These are phyloP conservation scores for Populus ilicifolia DNA, from an alignment of 345 rosid species.

Conservation along the genomic window DNA sequence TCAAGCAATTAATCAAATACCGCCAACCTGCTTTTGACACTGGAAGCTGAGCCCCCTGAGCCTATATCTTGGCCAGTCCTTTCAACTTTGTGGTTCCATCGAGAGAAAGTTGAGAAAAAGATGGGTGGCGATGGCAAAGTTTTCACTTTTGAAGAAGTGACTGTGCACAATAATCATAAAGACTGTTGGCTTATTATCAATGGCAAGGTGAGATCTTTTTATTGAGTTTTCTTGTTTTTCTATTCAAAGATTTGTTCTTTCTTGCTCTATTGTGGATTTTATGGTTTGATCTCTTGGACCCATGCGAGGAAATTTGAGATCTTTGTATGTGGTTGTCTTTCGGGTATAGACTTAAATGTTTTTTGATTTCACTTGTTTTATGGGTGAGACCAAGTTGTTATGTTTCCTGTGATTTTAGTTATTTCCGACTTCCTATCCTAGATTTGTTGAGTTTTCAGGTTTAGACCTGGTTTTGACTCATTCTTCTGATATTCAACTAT, in stretches of 20 bases:
- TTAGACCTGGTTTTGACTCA: background rate
- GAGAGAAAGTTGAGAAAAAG: background rate
- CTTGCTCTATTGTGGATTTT: background rate
- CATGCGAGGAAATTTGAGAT: background rate
- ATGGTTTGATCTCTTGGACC: background rate
- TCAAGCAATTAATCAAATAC: background rate
- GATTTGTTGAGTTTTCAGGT: background rate
- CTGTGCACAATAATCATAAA: conserved; percentile 44
- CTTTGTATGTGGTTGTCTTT: background rate
- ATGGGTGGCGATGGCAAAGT: conserved; percentile 47
- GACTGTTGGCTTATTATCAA: conserved; percentile 70
- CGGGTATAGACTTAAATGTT: background rate
- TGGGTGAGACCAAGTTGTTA: background rate
- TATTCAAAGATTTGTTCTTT: background rate
- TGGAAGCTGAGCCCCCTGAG: background rate
- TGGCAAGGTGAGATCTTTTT: conserved; percentile 45
- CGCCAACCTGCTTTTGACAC: background rate
- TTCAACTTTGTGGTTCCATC: background rate
- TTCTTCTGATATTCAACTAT: too few relatives aligned
- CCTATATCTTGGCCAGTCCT: background rate
- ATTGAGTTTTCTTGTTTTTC: background rate
- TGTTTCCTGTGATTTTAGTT: background rate
- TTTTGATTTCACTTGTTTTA: background rate
- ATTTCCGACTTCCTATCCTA: background rate
- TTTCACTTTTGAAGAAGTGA: conserved; percentile 59